Base-by-base conservation (phyloP, 345 rosid genomes). In the Salix viminalis region DNA sequence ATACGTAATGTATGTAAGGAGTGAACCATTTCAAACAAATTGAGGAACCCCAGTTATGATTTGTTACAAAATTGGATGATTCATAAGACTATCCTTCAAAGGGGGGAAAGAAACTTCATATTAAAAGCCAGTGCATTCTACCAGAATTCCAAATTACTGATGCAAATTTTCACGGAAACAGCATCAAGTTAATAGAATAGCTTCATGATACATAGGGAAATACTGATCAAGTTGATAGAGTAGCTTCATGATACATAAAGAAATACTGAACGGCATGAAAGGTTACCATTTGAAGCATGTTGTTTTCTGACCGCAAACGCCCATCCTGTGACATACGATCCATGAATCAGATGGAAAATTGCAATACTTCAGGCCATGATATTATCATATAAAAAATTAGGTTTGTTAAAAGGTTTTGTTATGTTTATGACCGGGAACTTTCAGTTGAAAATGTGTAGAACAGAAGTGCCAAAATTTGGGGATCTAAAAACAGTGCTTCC, bases 281-380 rank as follows among this genome's bases (percentile, higher is more conserved):
- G n/a, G 37, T 85, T 91, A 96, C 98, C 99, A 90, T 89, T 67
- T 93, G 91, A 83, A 96, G 96, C 89, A 93, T 44, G 75, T 81
- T 85, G 82, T 94, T 93, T 84, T 90, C 98, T 34, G 90, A 85
- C 72, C 68, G 86, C 85, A 93, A 75, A 60, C 78, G 89, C 61
- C 89, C 85, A 58, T 65, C 90, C 97, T 93, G 84, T 71, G 75
- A 69, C 16, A 56, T 30, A 46, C 68, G 67, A 74, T 67, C 76
- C 69, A 67, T 54, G 61, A 65, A 72, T 79, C 54, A 70, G 67
- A 65, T 61, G 61, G 52, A 44, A 18, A 26, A 4, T 56, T 41
- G 37, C 18, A 37, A 19, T 15, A 36, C 37, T 30, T 44, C 65
- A 71, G 41, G 28, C 66, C 56, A 80, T 54, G 41, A 75, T 14